Evolutionary conservation across 2,329 filamentous ascomycete genomes (phyloP).

Genomic region (Aspergillus sojae): DNA sequence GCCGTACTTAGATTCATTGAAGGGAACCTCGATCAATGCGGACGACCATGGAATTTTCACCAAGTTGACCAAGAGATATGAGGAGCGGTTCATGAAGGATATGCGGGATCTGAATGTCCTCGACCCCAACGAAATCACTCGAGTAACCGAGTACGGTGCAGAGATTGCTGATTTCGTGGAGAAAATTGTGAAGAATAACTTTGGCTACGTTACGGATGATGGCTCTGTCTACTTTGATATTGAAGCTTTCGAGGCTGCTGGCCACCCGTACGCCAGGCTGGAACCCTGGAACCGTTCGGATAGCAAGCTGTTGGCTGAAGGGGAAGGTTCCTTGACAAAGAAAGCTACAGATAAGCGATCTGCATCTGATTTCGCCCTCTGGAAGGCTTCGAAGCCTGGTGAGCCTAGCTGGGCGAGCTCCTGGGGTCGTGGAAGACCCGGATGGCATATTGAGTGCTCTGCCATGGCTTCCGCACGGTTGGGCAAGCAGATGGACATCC

Average conservation of each 20-base stretch:
- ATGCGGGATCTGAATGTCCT: constrained; percentile 86
- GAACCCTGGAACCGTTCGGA: constrained; percentile 85
- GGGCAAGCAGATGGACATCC: constrained; percentile 83
- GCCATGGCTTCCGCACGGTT: constrained; percentile 93
- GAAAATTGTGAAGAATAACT: constrained; percentile 79
- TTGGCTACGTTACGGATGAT: constrained; percentile 73
- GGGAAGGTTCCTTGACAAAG: constrained; percentile 76
- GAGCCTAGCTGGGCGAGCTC: constrained; percentile 88
- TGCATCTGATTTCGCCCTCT: constrained; percentile 84
- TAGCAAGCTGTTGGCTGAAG: constrained; percentile 80
- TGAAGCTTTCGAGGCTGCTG: constrained; percentile 76
- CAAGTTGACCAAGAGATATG: constrained; percentile 81
- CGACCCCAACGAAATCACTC: constrained; percentile 76
- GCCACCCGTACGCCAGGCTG: constrained; percentile 82
- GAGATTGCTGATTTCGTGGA: constrained; percentile 86
- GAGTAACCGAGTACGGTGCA: constrained; percentile 89
- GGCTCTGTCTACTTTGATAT: constrained; percentile 97
- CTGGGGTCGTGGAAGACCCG: constrained; percentile 85
- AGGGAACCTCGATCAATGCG: constrained; percentile 60
- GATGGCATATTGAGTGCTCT: constrained; percentile 97
- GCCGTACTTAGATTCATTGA: constrained; percentile 73
- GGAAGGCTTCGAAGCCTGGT: constrained; percentile 89
- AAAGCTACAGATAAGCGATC: constrained; percentile 69
- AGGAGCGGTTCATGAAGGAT: constrained; percentile 84
- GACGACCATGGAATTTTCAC: constrained; percentile 78